Base-by-base conservation (phyloP, 1,284 basidiomycete species). In the Fomitiporia mediterranea region DNA sequence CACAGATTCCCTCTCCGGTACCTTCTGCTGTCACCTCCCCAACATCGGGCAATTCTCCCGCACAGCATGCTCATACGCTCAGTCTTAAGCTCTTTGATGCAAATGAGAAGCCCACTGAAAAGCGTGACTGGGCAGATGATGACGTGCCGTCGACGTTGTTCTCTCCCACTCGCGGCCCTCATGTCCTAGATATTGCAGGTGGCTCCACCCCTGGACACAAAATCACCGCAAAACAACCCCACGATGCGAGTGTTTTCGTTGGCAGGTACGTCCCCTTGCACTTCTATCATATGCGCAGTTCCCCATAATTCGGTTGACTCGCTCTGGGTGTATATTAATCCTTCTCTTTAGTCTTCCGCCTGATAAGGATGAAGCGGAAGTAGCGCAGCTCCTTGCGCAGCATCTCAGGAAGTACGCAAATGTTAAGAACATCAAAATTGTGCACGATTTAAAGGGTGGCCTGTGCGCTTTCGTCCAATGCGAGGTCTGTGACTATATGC, bases 391-490 rank as follows among this genome's bases (percentile, higher is more conserved):
- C 63, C 76, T 91, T 51, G 72, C 76, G 35, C 76, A 82, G 42
- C 84, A 88, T 68, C 74, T 90, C 49, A 79, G 81, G 8, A 76
- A 76, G 47, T 76, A 86, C 65, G 72, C 78, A 0, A 78, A 82
- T 57, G 72, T 87, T 63, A 83, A 81, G 66, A 78, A 75, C 53
- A 77, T 90, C 67, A 90, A 90, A 67, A 82, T 89, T 47, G 78
- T 89, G 50, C 83, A 83, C 56, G 87, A 91, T 66, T 78, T 76
- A 56, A 85, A 83, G 66, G 85, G 86, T 40, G 82, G 86, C 25
- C 79, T 83, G 35, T 89, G 88, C 64, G 88, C 88, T 48, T 91
- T 91, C 66, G 82, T 89, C 15, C 88, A 90, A 69, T 90, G 87
- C 74, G 79, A 88, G 74, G 88, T 87, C 64, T 50, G n/a, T n/a